phyloP scores from a whole-genome alignment of 1,139 yeast species.

The Blastobotrys buckinghamii region DNA sequence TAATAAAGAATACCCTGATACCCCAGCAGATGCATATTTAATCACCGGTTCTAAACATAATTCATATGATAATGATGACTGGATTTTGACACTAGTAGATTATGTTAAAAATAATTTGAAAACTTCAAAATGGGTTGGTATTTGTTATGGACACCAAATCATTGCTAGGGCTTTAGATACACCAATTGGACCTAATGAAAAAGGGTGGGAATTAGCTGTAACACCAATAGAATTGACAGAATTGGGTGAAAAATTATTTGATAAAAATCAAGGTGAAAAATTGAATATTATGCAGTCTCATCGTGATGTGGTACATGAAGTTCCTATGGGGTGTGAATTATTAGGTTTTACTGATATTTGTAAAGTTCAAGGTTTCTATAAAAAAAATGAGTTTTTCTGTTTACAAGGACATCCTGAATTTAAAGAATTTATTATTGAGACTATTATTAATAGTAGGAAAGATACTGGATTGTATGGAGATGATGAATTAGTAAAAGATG shows the following conservation, averaged over 20 bases:
- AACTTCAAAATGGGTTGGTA: slow-evolving; percentile 42
- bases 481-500: slow-evolving; percentile 24
- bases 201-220: slow-evolving; percentile 73
- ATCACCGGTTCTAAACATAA: slow-evolving; percentile 64
- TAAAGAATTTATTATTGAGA: slow-evolving; percentile 36
- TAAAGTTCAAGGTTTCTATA: slow-evolving; percentile 57
- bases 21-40: slow-evolving; percentile 41
- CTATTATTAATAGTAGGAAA: slow-evolving; percentile 20
- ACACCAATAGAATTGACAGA: slow-evolving; percentile 46
- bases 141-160: slow-evolving; percentile 79
- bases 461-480: slow-evolving; percentile 20
- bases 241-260: slow-evolving; percentile 25
- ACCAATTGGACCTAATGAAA: slow-evolving; percentile 47
- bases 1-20: slow-evolving; percentile 36
- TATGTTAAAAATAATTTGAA: slow-evolving; percentile 22
- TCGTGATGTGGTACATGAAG: slow-evolving; percentile 56
- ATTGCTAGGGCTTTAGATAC: slow-evolving; percentile 61
- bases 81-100: slow-evolving; percentile 48
- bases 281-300: slow-evolving; percentile 59
- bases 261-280: slow-evolving; percentile 14
- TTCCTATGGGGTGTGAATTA: slow-evolving; percentile 38
- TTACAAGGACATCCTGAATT: slow-evolving; percentile 94
- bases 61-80: slow-evolving; percentile 46
- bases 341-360: slow-evolving; percentile 47
- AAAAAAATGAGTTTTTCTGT: slow-evolving; percentile 45